Conservation (phyloP, 2,329 filamentous ascomycete species). For the Pyricularia grisea region DNA sequence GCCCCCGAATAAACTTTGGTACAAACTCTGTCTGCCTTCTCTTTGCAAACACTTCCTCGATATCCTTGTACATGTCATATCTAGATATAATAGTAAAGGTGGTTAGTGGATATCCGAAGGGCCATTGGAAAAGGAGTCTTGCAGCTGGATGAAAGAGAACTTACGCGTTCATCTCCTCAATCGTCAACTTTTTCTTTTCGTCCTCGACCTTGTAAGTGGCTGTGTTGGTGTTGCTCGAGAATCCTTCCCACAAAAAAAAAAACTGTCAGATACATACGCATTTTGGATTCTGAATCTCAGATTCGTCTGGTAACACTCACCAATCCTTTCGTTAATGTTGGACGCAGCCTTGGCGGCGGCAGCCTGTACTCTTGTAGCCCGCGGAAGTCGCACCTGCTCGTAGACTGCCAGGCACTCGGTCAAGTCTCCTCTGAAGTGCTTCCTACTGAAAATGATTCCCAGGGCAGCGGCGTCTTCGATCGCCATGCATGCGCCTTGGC, state of each 20-base stretch:
- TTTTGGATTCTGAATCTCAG: not conserved
- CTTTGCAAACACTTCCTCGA: conserved; percentile 29
- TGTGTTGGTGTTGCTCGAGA: conserved; percentile 49
- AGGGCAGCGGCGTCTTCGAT: conserved; percentile 57
- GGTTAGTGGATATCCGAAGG: too few species aligned
- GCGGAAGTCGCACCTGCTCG: conserved; percentile 40
- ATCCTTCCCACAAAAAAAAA: conserved; percentile 36
- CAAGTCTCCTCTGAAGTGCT: conserved; percentile 37
- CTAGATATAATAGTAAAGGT: conserved; percentile 17
- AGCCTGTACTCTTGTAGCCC: conserved; percentile 45
- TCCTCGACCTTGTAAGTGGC: conserved; percentile 53
- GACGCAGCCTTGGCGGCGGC: conserved; percentile 48
- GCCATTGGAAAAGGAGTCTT: too few species aligned
- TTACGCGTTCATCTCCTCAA: conserved; percentile 60
- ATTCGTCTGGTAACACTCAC: conserved; percentile 18
- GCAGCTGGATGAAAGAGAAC: conserved; percentile 14
- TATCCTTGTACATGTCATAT: conserved; percentile 50
- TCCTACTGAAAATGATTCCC: conserved; percentile 47
- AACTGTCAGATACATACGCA: too few species aligned
- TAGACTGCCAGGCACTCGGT: conserved; percentile 38
- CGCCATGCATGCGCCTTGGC: conserved; percentile 60
- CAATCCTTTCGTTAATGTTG: conserved; percentile 56
- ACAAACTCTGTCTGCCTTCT: not conserved
- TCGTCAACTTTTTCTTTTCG: conserved; percentile 51
- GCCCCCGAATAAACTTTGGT: not conserved